These are phyloP conservation scores for Fennellomyces sp. DNA, from an alignment of 371 early-diverging fungal genomes.

Conservation along the genomic window DNA sequence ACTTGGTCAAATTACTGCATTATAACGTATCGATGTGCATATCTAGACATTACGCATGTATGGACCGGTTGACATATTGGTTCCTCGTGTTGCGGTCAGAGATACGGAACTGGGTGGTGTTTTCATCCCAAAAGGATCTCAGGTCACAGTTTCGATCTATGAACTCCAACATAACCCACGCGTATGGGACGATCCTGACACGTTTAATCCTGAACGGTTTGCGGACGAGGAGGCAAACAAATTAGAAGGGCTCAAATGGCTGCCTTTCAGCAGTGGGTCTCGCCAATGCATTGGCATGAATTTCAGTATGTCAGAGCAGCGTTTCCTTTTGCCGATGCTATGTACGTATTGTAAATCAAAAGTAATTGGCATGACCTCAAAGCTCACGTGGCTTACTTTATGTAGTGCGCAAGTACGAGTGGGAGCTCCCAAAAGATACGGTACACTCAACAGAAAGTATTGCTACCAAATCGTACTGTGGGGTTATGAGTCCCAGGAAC, in stretches of 20 bases:
- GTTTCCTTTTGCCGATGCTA: constrained; percentile 43
- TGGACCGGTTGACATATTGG: too few species aligned
- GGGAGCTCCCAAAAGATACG: constrained; percentile 3
- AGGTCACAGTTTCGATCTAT: constrained; percentile 29
- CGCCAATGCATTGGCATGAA: constrained; percentile 49
- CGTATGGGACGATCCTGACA: constrained; percentile 22
- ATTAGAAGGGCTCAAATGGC: constrained; percentile 6
- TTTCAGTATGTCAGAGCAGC: constrained; percentile 50
- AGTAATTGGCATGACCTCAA: too few species aligned
- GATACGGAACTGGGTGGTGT: constrained; percentile 16
- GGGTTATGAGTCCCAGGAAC: not conserved
- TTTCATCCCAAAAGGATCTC: constrained; percentile 23
- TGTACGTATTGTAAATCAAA: too few species aligned
- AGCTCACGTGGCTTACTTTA: not conserved
- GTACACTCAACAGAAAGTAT: not conserved
- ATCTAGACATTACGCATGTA: too few species aligned
- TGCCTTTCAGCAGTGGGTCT: constrained; percentile 50
- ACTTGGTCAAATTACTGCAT: too few species aligned
- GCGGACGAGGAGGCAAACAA: constrained; percentile 13
- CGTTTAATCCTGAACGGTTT: constrained; percentile 24
- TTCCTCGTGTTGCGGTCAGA: not conserved
- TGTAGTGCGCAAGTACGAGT: constrained; percentile 20
- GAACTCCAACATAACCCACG: constrained; percentile 21
- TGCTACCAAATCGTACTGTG: not conserved
- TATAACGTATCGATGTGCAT: too few species aligned